phyloP scores from a whole-genome alignment of 805 yeast genomes.

The Lipomyces yamanashiensis region DNA sequence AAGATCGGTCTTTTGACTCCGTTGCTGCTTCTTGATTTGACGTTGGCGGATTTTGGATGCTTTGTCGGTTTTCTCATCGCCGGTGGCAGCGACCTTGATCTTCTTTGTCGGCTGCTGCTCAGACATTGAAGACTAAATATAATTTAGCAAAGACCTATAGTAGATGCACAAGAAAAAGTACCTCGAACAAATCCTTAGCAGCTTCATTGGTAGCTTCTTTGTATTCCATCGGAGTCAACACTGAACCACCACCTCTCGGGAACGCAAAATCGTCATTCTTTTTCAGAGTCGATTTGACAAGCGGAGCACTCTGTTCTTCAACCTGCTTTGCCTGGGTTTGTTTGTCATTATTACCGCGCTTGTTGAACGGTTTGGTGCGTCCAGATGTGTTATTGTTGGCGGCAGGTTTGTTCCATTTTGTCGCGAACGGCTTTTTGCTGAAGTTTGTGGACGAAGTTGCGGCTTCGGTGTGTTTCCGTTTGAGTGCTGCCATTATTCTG shows the following conservation, averaged over 20 bases:
- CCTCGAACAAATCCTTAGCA: conserved; percentile 75
- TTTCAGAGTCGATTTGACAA: conserved; percentile 11
- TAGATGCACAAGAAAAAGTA: not conserved
- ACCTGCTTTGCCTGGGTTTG: not conserved
- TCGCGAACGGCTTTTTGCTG: conserved; percentile 18
- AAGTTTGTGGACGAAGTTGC: conserved; percentile 1
- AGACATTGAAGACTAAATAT: conserved; percentile 12
- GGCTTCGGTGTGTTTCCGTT: conserved; percentile 20
- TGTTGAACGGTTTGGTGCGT: conserved; percentile 11
- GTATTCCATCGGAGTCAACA: conserved; percentile 84
- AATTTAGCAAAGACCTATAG: not conserved
- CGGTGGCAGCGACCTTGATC: conserved; percentile 5
- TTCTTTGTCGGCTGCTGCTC: conserved; percentile 28
- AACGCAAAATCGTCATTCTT: conserved; percentile 47
- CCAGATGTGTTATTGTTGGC: not conserved
- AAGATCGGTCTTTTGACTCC: conserved; percentile 7
- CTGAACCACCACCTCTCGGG: conserved; percentile 90
- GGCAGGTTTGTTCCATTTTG: conserved; percentile 11
- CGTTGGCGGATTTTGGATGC: conserved; percentile 18
- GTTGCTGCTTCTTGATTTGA: conserved; percentile 29
- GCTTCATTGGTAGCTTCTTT: conserved; percentile 94
- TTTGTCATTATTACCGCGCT: not conserved
- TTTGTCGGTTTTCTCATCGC: conserved; percentile 13
- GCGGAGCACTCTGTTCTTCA: not conserved
- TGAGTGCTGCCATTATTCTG: conserved; percentile 17